phyloP scores from a whole-genome alignment of 2,329 filamentous ascomycete species.

The Thelonectria rubi region DNA sequence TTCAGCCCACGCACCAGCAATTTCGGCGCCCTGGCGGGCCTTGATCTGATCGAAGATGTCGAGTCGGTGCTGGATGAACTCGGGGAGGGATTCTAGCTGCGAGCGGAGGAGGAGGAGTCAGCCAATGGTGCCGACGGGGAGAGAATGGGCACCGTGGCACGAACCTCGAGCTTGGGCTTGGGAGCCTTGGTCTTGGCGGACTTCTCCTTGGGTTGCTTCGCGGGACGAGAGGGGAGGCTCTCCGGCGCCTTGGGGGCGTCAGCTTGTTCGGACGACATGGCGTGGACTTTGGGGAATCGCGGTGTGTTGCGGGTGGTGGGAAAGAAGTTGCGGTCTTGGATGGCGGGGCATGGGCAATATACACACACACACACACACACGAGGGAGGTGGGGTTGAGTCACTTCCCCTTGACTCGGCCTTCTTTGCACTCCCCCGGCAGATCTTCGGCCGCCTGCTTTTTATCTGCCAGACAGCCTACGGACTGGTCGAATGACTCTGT shows the following conservation, averaged over 20 bases:
- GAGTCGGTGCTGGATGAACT: slow-evolving; percentile 85
- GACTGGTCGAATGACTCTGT: no score
- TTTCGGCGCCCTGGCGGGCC: slow-evolving; percentile 81
- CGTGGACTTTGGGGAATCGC: slow-evolving; percentile 27
- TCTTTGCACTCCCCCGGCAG: slow-evolving; percentile 28
- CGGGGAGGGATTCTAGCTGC: slow-evolving; percentile 63
- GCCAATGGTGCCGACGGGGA: slow-evolving; percentile 42
- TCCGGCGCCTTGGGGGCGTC: slow-evolving; percentile 48
- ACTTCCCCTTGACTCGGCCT: slow-evolving; percentile 25
- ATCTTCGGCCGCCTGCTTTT: slow-evolving; percentile 35
- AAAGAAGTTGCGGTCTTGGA: slow-evolving; percentile 41
- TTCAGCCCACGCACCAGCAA: slow-evolving; percentile 53
- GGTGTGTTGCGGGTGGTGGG: slow-evolving; percentile 35
- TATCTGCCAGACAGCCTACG: not conserved
- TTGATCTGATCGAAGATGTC: slow-evolving; percentile 90
- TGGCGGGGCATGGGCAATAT: slow-evolving; percentile 47
- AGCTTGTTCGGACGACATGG: slow-evolving; percentile 52
- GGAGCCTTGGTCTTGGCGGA: slow-evolving; percentile 58
- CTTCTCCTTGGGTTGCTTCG: slow-evolving; percentile 51
- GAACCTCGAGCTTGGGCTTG: slow-evolving; percentile 65
- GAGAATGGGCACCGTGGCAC: slow-evolving; percentile 25
- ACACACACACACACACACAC: slow-evolving; percentile 11
- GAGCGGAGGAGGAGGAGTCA: slow-evolving; percentile 27
- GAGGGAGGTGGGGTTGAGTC: slow-evolving; percentile 49
- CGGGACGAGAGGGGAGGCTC: slow-evolving; percentile 48